These are phyloP conservation scores for Somion occarium DNA, from an alignment of 1,284 basidiomycete genomes.

Conservation along the genomic window DNA sequence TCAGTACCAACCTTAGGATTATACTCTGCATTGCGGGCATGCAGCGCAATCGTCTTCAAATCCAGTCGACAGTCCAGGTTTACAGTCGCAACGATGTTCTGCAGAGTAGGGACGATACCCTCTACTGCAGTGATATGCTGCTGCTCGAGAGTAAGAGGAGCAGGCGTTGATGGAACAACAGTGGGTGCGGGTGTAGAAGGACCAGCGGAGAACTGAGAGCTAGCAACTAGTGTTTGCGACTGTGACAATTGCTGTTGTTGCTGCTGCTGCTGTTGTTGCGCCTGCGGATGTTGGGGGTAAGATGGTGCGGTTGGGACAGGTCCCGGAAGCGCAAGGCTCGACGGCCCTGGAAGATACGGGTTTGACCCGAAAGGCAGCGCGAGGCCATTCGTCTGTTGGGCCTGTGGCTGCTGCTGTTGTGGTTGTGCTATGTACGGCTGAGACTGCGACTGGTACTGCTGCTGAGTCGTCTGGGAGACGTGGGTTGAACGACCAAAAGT, in stretches of 20 bases:
- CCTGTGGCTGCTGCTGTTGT: constrained; percentile 22
- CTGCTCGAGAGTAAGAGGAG: constrained; percentile 75
- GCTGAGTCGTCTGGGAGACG: constrained; percentile 28
- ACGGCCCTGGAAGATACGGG: constrained; percentile 33
- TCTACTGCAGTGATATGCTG: constrained; percentile 92
- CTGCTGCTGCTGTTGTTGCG: constrained; percentile 30
- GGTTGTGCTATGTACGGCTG: constrained; percentile 32
- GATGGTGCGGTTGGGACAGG: constrained; percentile 20
- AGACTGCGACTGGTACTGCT: constrained; percentile 29
- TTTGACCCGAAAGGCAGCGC: constrained; percentile 46
- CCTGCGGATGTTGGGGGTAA: constrained; percentile 34
- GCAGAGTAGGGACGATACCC: constrained; percentile 91
- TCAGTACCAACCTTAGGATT: constrained; percentile 93
- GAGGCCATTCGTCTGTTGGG: constrained; percentile 32
- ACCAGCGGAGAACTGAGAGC: constrained; percentile 35
- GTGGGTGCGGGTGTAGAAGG: constrained; percentile 47
- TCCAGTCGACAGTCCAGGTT: constrained; percentile 97
- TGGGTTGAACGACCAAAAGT: constrained; percentile 63
- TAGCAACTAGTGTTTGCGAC: constrained; percentile 21
- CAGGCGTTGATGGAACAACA: constrained; percentile 54
- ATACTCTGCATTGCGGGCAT: constrained; percentile 98
- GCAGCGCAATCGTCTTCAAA: constrained; percentile 97
- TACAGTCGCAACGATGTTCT: constrained; percentile 99
- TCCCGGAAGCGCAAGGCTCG: constrained; percentile 40
- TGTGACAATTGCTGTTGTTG: constrained; percentile 19